Percentiles rank a stretch among this genome's conserved stretches.
Evolutionary conservation across 805 yeast species (phyloP).

Genomic region (Candida suzukii): DNA sequence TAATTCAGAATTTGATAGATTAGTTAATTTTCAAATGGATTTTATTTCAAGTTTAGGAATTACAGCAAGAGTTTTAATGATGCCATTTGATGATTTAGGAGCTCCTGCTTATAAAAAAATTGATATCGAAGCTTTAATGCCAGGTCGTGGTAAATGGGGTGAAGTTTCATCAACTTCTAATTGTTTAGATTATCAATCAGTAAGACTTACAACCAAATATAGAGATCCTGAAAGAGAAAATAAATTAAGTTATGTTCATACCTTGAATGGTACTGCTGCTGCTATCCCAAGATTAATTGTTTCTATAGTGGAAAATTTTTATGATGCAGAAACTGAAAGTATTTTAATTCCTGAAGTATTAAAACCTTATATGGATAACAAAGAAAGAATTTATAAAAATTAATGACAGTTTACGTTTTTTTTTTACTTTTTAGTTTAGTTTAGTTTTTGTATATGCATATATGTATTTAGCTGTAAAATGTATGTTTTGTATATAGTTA

Average conservation of each 20-base stretch:
- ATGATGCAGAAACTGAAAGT: slow-evolving; percentile 47
- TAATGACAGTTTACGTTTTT: background rate
- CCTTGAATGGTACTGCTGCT: slow-evolving; percentile 92
- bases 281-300: slow-evolving; percentile 90
- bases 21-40: slow-evolving; percentile 58
- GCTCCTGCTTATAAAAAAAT: slow-evolving; percentile 88
- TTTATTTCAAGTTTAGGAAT: slow-evolving; percentile 65
- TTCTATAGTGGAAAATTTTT: slow-evolving; percentile 84
- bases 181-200: slow-evolving; percentile 85
- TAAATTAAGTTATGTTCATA: slow-evolving; percentile 54
- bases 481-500: background rate
- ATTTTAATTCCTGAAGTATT: slow-evolving; percentile 64
- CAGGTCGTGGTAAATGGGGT: slow-evolving; percentile 89
- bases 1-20: slow-evolving; percentile 43
- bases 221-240: slow-evolving; percentile 22
- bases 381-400: slow-evolving; percentile 22
- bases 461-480: too few relatives aligned
- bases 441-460: too few relatives aligned
- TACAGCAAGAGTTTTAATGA: slow-evolving; percentile 71
- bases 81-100: slow-evolving; percentile 90
- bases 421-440: too few relatives aligned
- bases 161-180: slow-evolving; percentile 88
- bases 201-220: slow-evolving; percentile 69
- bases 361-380: slow-evolving; percentile 66
- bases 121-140: slow-evolving; percentile 98